Base-by-base conservation (phyloP, 192 early-diverging fungal species). In the Backusella macrospora region DNA sequence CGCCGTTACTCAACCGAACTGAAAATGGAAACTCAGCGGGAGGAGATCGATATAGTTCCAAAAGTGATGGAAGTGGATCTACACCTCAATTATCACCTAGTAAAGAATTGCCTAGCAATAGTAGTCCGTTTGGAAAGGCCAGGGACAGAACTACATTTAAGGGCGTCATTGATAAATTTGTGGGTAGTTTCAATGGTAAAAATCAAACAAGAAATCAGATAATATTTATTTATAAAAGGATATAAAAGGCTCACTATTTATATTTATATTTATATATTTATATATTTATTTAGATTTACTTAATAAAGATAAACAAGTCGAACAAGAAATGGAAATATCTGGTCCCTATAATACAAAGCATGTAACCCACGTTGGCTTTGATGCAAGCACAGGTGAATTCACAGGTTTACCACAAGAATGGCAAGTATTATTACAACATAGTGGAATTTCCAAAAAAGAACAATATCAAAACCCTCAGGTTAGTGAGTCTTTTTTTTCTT, bases 281-380 rank as follows among this genome's bases (percentile, higher is more conserved):
- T 39, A 6, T 68, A 23, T 55, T 67, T 16, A 43, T 40, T 16
- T 72, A 76, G 76, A 74, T 69, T 47, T 74, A 4, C 66, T 76
- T 21, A 71, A 71, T 48, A 70, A 65, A 21, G 65, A 74, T 18
- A 74, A 64, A 71, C 76, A 76, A 43, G 26, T 29, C 29, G 67
- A 68, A 34, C 67, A 68, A 86, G 46, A 92, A 73, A 88, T 91
- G 75, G 92, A 98, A 80, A 96, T 99, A 70, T 96, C 95, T 15
- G 89, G 89, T 26, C 98, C 98, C 4, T 99, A 95, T 83, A 98
- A 98, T 78, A 92, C 98, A 16, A 92, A 97, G 46, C 98, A 99
- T 84, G 86, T 99, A 49, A 98, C 96, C 23, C 98, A 99, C 80
- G 98, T 98, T 59, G 98, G 98, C 7, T 99, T 95, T 80, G 96